Percentiles rank a stretch among this genome's conserved stretches.
phyloP scores from a whole-genome alignment of 1,139 yeast genomes.

The Wickerhamomyces sp. region DNA sequence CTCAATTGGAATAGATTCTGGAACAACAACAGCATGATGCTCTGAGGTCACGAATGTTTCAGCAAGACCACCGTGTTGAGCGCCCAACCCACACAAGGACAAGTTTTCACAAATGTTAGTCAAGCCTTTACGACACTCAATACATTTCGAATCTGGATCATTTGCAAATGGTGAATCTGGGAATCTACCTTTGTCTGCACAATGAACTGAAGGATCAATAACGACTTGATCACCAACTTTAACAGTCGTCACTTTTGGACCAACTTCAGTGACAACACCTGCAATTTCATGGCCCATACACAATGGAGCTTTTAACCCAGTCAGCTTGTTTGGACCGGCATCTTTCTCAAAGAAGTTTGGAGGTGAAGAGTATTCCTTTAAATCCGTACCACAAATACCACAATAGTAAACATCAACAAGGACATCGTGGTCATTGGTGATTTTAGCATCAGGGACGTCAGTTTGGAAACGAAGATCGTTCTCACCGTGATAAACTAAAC shows the following conservation, averaged over 20 bases:
- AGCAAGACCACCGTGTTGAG: slow-evolving; percentile 41
- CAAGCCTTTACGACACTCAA: slow-evolving; percentile 38
- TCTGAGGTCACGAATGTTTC: slow-evolving; percentile 37
- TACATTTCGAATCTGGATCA: slow-evolving; percentile 29
- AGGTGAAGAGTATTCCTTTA: slow-evolving; percentile 41
- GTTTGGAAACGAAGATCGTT: slow-evolving; percentile 34
- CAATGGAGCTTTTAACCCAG: slow-evolving; percentile 30
- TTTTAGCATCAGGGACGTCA: slow-evolving; percentile 32
- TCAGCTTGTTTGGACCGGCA: slow-evolving; percentile 28
- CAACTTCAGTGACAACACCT: slow-evolving; percentile 34
- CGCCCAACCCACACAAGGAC: slow-evolving; percentile 41
- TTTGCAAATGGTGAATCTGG: slow-evolving; percentile 16
- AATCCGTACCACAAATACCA: slow-evolving; percentile 50
- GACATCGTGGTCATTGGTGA: slow-evolving; percentile 34
- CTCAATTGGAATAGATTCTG: slow-evolving; percentile 35
- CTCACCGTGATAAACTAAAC: slow-evolving; percentile 39
- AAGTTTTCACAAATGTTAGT: slow-evolving; percentile 43
- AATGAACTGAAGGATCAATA: slow-evolving; percentile 50
- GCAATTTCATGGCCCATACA: slow-evolving; percentile 57
- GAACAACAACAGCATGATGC: slow-evolving; percentile 33
- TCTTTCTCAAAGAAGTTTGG: slow-evolving; percentile 40
- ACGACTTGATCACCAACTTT: slow-evolving; percentile 39
- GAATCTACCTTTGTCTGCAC: slow-evolving; percentile 34
- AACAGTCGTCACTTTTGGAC: slow-evolving; percentile 29
- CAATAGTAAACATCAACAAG: slow-evolving; percentile 41